phyloP scores from a whole-genome alignment of 2,329 filamentous ascomycete genomes.

The Myrmaecium sp. region DNA sequence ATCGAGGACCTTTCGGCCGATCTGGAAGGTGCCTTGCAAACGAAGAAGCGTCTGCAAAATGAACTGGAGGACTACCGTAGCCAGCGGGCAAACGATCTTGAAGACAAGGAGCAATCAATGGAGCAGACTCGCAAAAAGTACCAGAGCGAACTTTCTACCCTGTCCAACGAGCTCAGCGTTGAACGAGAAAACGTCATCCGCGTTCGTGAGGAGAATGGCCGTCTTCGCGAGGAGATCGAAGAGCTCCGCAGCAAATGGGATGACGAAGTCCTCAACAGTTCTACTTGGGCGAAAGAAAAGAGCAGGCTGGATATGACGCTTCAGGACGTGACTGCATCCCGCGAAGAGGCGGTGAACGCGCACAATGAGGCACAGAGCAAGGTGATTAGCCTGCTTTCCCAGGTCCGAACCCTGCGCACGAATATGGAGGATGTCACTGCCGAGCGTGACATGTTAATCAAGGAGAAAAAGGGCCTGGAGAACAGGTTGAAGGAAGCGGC shows the following conservation, averaged over 20 bases:
- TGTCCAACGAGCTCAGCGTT: conserved; percentile 84
- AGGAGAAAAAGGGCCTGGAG: conserved; percentile 84
- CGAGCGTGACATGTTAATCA: conserved; percentile 67
- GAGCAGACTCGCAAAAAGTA: conserved; percentile 98
- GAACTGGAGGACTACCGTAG: conserved; percentile 95
- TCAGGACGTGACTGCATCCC: conserved; percentile 73
- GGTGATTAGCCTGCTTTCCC: conserved; percentile 76
- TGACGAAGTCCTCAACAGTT: conserved; percentile 92
- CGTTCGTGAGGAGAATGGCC: conserved; percentile 66
- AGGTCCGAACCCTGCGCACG: conserved; percentile 69
- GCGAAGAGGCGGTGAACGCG: conserved; percentile 80
- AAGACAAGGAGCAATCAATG: conserved; percentile 90
- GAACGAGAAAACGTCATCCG: conserved; percentile 81
- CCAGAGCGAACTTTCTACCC: conserved; percentile 73
- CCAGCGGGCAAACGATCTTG: conserved; percentile 86
- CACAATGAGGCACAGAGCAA: conserved; percentile 93
- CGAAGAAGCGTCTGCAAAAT: conserved; percentile 88
- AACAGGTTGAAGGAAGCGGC: conserved; percentile 73
- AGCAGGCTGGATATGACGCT: conserved; percentile 76
- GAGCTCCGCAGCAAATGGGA: conserved; percentile 95
- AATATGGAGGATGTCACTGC: conserved; percentile 71
- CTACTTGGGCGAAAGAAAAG: conserved; percentile 97
- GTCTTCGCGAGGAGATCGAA: conserved; percentile 88
- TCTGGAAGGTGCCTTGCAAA: conserved; percentile 66
- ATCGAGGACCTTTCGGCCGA: conserved; percentile 86